These are phyloP conservation scores for Schwanniomyces etchellsii DNA, from an alignment of 1,139 yeast species.

Conservation along the genomic window DNA sequence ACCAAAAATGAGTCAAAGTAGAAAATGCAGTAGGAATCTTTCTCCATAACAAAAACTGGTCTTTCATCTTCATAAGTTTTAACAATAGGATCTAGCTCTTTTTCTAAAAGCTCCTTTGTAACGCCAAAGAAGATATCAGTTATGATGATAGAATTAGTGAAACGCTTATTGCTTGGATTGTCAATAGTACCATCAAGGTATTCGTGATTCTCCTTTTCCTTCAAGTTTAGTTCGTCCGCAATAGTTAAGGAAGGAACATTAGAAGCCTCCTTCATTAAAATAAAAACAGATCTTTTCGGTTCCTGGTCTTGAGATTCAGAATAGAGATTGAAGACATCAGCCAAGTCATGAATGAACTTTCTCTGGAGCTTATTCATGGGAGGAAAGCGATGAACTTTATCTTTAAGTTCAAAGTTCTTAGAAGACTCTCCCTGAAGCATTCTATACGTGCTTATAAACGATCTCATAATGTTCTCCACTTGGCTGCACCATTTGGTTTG, in stretches of 20 bases:
- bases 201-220: conserved; percentile 18
- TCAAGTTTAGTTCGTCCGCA: conserved; percentile 18
- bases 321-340: conserved; percentile 52
- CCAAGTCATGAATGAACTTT: conserved; percentile 63
- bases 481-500: conserved; percentile 63
- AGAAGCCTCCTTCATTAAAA: conserved; percentile 39
- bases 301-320: conserved; percentile 79
- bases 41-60: conserved; percentile 32
- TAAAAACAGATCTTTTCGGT: conserved; percentile 68
- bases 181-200: conserved; percentile 11
- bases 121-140: conserved; percentile 52
- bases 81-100: conserved; percentile 21
- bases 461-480: conserved; percentile 49
- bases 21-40: conserved; percentile 39
- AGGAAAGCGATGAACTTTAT: conserved; percentile 50
- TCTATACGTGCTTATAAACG: conserved; percentile 22
- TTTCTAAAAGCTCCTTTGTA: conserved; percentile 39
- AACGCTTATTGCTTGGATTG: conserved; percentile 15
- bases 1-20: conserved; percentile 23
- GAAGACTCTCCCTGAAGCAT: conserved; percentile 9
- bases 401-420: not conserved
- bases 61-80: conserved; percentile 10
- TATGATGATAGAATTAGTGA: conserved; percentile 50
- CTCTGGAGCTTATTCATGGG: conserved; percentile 72
- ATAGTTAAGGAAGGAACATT: conserved; percentile 23